Evolutionary conservation across 2,329 filamentous ascomycete genomes (phyloP).

Genomic region (Sporothrix curviconia): DNA sequence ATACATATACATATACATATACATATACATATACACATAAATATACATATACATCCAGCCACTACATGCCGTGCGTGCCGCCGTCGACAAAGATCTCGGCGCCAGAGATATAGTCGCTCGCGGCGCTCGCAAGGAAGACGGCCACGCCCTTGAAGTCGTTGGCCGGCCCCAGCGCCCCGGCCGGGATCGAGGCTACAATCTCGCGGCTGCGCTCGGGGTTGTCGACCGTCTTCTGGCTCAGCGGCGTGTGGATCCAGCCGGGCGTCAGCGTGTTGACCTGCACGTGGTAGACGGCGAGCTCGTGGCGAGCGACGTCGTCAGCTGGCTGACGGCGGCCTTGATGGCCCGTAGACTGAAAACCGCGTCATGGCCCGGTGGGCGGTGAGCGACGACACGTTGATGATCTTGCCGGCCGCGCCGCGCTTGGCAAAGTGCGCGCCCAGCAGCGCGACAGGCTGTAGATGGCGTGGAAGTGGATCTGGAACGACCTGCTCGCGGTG

Average conservation of each 20-base stretch:
- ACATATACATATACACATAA: too few relatives aligned
- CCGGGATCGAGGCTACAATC: constrained; percentile 22
- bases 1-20: not conserved
- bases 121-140: constrained; percentile 49
- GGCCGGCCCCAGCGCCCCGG: constrained; percentile 47
- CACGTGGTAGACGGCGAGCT: constrained; percentile 17
- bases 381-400: constrained; percentile 19
- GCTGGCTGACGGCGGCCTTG: constrained; percentile 19
- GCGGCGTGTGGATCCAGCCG: constrained; percentile 14
- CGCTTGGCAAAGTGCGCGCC: constrained; percentile 16
- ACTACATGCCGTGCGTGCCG: not conserved
- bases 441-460: constrained; percentile 16
- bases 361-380: constrained; percentile 16
- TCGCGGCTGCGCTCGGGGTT: too few relatives aligned
- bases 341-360: constrained; percentile 20
- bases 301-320: constrained; percentile 20
- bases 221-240: not conserved
- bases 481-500: constrained; percentile 13
- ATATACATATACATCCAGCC: too few relatives aligned
- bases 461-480: constrained; percentile 17
- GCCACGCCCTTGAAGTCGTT: constrained; percentile 53
- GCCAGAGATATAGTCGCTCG: not conserved
- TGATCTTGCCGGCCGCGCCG: constrained; percentile 18
- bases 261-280: constrained; percentile 14
- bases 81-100: not conserved